Base-by-base conservation (phyloP, 768 basidiomycete species). In the Strobilomyces echinocephalus region DNA sequence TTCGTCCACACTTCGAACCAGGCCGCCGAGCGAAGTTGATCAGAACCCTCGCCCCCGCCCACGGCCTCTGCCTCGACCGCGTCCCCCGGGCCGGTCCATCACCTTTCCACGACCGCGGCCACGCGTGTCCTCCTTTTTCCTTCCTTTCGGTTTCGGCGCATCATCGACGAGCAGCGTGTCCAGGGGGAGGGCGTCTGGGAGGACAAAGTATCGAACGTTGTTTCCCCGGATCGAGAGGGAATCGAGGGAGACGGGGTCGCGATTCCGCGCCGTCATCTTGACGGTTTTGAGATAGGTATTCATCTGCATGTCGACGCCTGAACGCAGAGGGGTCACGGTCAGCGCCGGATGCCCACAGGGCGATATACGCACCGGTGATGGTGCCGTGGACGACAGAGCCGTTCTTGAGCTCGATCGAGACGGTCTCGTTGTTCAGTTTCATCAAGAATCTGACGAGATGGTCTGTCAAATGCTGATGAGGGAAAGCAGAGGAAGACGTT, bases 241-340 rank as follows among this genome's bases (percentile, higher is more conserved):
- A 72, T 99, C 95, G n/a, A n/a, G n/a, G n/a, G n/a, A n/a, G n/a
- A n/a, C n/a, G 5, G 94, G 91, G 52, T 94, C 91, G 55, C 91
- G 88, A 69, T 92, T 94, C 50, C 92, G 84, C 30, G 84, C 79
- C n/a, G 92, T 92, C 78, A 98, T 87, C 74, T 97, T 97, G 60
- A 99, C 91, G 45, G 93, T 91, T 78, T 99, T 99, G 49, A 99
- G 79, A 63, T 97, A 88, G 3, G 95, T 98, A 76, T 97, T 99
- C 95, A 99, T 99, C 66, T 95, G 93, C 81, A 95, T 94, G 73
- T 99, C 95, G 47, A 99, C 97, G 54, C 94, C 95, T 97, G 6
- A n/a, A 70, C 15, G 38, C 14, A 36, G 42, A 52, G 46, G 38
- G n/a, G n/a, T n/a, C n/a, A n/a, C n/a, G 34, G 40, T 50, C 11